A percentile compares a stretch with the other conserved stretches of the same genome.
Conservation (phyloP, 2,329 filamentous ascomycete genomes). For the Fusarium luffae region DNA sequence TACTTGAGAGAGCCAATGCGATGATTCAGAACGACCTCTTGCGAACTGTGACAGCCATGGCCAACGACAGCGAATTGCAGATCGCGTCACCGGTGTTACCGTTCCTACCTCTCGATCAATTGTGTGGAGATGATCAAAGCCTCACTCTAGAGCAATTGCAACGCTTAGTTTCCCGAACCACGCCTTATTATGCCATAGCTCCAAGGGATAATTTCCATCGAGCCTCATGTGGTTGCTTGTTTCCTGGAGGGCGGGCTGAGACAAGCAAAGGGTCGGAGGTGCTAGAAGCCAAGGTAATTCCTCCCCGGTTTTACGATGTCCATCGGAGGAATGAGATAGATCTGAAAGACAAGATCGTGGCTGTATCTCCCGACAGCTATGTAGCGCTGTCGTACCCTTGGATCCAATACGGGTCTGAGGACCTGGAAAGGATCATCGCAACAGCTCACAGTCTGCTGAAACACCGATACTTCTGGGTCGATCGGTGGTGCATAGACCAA, state of each 20-base stretch:
- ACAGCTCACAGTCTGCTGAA: neutral
- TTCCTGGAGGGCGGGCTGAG: neutral
- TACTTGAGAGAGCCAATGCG: no score
- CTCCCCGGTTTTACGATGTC: neutral
- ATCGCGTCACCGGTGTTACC: neutral
- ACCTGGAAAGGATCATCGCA: neutral
- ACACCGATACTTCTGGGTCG: neutral
- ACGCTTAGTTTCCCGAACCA: neutral
- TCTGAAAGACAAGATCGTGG: neutral
- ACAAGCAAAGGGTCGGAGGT: fast-evolving
- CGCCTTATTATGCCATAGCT: neutral
- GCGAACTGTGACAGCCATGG: fast-evolving
- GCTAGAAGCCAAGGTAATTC: neutral
- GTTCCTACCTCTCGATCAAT: neutral
- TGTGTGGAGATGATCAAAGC: neutral
- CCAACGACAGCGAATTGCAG: no score
- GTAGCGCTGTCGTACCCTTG: neutral
- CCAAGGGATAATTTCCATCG: neutral
- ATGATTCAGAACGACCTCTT: no score
- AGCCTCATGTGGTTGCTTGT: neutral
- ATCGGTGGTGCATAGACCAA: neutral
- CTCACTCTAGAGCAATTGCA: neutral
- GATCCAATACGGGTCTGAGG: neutral
- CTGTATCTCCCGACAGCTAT: neutral
- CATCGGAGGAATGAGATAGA: fast-evolving